phyloP scores from a whole-genome alignment of 345 rosid genomes.

The Brassica nigra region DNA sequence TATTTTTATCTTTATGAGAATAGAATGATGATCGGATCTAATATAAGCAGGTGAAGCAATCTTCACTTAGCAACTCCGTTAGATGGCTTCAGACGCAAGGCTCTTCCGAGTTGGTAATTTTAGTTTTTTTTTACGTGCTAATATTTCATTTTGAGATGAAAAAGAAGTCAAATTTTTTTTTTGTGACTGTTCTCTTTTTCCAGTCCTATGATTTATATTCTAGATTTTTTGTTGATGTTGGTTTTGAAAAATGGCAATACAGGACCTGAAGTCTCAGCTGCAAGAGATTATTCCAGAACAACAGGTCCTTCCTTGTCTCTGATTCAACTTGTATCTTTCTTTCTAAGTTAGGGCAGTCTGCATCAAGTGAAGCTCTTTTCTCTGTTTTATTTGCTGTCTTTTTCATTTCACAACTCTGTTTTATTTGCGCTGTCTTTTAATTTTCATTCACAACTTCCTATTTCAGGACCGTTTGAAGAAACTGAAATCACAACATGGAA shows the following conservation, averaged over 20 bases:
- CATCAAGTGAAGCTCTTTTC: neutral
- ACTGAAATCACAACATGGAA: conserved; percentile 77
- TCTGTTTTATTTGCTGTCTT: neutral
- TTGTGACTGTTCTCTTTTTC: neutral
- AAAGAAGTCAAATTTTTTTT: neutral
- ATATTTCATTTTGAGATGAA: neutral
- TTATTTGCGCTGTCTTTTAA: neutral
- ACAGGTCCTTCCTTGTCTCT: conserved; percentile 52
- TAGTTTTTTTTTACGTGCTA: neutral
- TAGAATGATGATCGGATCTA: conserved; percentile 13
- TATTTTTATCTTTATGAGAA: neutral
- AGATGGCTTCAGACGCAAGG: conserved; percentile 85
- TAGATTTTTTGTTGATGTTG: conserved; percentile 17
- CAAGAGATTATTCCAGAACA: conserved; percentile 86
- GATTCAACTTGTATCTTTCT: neutral
- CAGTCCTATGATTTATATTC: neutral
- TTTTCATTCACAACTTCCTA: neutral
- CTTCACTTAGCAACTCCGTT: conserved; percentile 55
- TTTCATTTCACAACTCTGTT: neutral
- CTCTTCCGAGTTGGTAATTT: conserved; percentile 64
- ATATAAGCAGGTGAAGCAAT: conserved; percentile 54
- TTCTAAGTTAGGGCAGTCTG: neutral
- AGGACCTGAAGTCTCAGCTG: conserved; percentile 84
- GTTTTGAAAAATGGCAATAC: conserved; percentile 16
- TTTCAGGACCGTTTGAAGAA: conserved; percentile 85